Percentiles rank a stretch among this genome's conserved stretches.
These are phyloP conservation scores for Suillus brevipes DNA, from an alignment of 768 basidiomycete genomes.

Conservation along the genomic window DNA sequence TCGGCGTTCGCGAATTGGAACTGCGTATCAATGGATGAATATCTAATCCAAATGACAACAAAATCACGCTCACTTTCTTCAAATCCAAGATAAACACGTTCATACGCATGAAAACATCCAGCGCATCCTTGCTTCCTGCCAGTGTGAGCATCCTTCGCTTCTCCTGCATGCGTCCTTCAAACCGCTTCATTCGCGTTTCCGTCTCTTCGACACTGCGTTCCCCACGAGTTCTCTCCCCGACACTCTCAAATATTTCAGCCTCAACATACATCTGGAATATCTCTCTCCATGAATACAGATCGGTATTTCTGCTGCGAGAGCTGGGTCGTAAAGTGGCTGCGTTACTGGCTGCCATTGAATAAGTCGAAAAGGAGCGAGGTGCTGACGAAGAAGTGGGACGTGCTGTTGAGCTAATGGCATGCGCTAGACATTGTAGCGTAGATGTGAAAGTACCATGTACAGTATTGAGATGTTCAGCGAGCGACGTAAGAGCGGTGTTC, in stretches of 20 bases:
- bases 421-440: slow-evolving; percentile 49
- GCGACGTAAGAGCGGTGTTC: slow-evolving; percentile 55
- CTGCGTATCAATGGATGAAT: slow-evolving; percentile 33
- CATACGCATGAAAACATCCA: slow-evolving; percentile 71
- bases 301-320: slow-evolving; percentile 38
- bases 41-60: not conserved
- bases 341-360: slow-evolving; percentile 28
- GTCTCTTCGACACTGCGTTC: slow-evolving; percentile 70
- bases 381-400: slow-evolving; percentile 34
- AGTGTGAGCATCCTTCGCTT: slow-evolving; percentile 54
- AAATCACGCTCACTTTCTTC: slow-evolving; percentile 58
- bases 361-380: slow-evolving; percentile 32
- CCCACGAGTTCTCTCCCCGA: slow-evolving; percentile 62
- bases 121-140: slow-evolving; percentile 54
- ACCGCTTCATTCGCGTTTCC: slow-evolving; percentile 63
- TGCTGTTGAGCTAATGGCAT: slow-evolving; percentile 32
- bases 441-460: slow-evolving; percentile 52
- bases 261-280: slow-evolving; percentile 89
- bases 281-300: slow-evolving; percentile 87
- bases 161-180: slow-evolving; percentile 57
- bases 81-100: slow-evolving; percentile 80
- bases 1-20: slow-evolving; percentile 85
- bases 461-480: slow-evolving; percentile 49
- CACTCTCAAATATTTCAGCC: slow-evolving; percentile 79
- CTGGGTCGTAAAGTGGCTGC: slow-evolving; percentile 40